Evolutionary conservation across 2,329 filamentous ascomycete species (phyloP).

Genomic region (Exophiala bonariae): DNA sequence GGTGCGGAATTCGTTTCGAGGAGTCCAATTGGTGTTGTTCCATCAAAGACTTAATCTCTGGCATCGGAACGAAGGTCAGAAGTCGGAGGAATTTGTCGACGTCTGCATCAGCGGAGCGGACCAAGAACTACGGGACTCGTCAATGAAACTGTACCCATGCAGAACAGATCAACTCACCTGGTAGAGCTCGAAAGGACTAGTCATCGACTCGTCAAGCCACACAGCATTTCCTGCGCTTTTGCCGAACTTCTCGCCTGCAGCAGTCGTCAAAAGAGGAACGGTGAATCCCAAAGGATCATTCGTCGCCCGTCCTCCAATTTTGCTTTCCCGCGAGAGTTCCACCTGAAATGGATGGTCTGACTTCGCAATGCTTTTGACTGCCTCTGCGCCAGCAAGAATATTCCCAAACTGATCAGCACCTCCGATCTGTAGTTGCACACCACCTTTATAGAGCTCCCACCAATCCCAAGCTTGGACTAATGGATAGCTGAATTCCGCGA

Average conservation of each 20-base stretch:
- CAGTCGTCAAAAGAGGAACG: conserved; percentile 82
- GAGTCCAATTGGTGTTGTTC: conserved; percentile 66
- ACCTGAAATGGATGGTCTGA: conserved; percentile 47
- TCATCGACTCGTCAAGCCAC: conserved; percentile 84
- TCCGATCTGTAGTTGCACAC: conserved; percentile 83
- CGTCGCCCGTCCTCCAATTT: conserved; percentile 28
- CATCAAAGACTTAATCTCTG: conserved; percentile 69
- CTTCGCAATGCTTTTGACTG: conserved; percentile 72
- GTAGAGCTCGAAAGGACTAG: conserved; percentile 82
- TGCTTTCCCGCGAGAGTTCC: conserved; percentile 14
- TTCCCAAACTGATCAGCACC: conserved; percentile 97
- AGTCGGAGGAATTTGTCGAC: conserved; percentile 81
- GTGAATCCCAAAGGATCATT: conserved; percentile 77
- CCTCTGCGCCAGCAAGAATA: conserved; percentile 85
- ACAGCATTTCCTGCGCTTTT: conserved; percentile 93
- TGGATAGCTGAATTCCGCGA: conserved; percentile 90
- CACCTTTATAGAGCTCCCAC: conserved; percentile 77
- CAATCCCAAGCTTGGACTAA: conserved; percentile 95
- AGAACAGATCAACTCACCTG: conserved; percentile 46
- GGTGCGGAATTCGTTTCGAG: conserved; percentile 75
- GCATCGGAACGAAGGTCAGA: conserved; percentile 81
- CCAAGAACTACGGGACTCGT: conserved; percentile 66
- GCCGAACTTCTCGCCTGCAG: conserved; percentile 85
- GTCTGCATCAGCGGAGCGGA: conserved; percentile 77
- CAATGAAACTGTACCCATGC: neutral